Evolutionary conservation across 176 grass and related monocot species (phyloP).

Genomic region (Carex parvula): DNA sequence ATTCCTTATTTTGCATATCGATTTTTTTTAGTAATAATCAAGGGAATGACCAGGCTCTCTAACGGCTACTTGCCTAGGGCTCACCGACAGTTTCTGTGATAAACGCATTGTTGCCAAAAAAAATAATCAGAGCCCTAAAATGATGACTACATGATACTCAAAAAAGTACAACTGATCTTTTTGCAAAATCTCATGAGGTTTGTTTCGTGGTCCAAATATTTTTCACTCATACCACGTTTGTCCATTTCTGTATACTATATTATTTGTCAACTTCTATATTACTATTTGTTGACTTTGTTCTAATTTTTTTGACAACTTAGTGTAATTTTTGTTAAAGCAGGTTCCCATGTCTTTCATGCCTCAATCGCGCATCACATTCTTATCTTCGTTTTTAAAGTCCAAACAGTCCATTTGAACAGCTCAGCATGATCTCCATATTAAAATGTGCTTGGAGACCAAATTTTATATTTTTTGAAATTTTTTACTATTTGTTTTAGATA

Average conservation of each 20-base stretch:
- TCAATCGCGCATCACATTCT: too few species aligned
- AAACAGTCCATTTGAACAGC: too few species aligned
- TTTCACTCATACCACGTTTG: background rate
- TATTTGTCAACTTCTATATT: background rate
- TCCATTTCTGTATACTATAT: background rate
- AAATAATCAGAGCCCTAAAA: background rate
- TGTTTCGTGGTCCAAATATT: background rate
- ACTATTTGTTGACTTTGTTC: background rate
- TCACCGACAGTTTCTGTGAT: background rate
- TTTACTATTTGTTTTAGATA: too few species aligned
- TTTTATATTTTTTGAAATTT: too few species aligned
- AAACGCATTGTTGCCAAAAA: background rate
- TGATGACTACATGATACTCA: background rate
- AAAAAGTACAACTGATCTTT: background rate
- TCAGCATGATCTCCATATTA: too few species aligned
- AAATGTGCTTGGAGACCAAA: too few species aligned
- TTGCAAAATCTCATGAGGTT: background rate
- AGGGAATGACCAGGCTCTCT: background rate
- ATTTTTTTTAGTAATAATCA: background rate
- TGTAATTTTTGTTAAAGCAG: too few species aligned
- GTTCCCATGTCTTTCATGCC: too few species aligned
- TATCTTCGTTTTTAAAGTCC: too few species aligned
- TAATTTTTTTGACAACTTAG: background rate
- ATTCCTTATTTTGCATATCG: background rate
- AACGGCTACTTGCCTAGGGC: background rate